Evolutionary conservation across 176 grass and related monocot species (phyloP), one percentile per base, ranked within the genome.

Genomic region (Rhynchospora breviuscula): DNA sequence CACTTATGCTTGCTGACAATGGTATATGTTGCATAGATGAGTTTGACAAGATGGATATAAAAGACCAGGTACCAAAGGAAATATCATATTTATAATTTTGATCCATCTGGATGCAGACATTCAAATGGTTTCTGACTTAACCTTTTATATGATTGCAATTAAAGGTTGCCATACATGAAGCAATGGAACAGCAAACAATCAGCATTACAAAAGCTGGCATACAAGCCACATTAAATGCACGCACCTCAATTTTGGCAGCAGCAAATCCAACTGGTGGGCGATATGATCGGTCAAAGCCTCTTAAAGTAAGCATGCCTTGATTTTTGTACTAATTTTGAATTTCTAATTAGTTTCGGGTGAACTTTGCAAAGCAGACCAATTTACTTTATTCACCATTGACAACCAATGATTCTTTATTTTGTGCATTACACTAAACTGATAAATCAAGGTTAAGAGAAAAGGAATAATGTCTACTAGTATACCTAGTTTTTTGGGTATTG

Each of bases 41-140:
- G 93, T 99, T 99, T 87, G 96, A 99, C 91, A 99, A 99, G 67
- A 99, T 99, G 96, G 96, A 99, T 57, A 89, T 99, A 62, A 99
- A 85, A 59, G 96, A 99, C 82, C 96, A 99, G 91, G 96, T 92
- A 87, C 54, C 10, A 33, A 10, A 26, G 45, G 48, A 58, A 15
- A 75, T 52, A 40, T 86, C 21, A 53, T 25, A 66, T 87, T 21
- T 85, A 44, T 78, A 89, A 83, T n/a, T 15, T 84, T 0, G 60
- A 71, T 12, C 8, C 23, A 85, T 62, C 68, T 15, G 18, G 60
- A 8, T 84, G 23, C 51, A 84, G 63, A 87, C 74, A 60, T 47
- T 62, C 53, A 80, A 52, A 35, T 40, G 14, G 15, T 17, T 6
- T 81, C 26, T 21, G 19, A 47, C 11, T 63, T 47, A 45, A 59